These are phyloP conservation scores for Aspergillus ellipticus DNA, from an alignment of 495 filamentous ascomycete genomes.

Conservation along the genomic window DNA sequence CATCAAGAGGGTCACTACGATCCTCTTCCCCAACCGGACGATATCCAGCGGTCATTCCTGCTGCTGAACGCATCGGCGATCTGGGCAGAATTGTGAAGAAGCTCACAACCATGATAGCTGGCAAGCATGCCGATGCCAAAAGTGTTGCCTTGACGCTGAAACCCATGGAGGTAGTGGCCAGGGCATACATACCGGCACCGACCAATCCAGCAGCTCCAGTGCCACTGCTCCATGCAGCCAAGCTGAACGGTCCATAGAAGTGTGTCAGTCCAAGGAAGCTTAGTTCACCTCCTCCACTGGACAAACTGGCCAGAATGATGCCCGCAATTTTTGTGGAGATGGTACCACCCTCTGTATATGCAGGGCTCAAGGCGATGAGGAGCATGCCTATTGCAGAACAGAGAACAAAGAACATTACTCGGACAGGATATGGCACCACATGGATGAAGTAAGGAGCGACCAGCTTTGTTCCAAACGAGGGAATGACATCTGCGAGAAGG, in stretches of 20 bases:
- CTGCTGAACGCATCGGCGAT: conserved; percentile 45
- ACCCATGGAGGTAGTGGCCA: conserved; percentile 74
- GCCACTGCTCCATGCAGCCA: conserved; percentile 90
- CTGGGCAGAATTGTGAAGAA: conserved; percentile 79
- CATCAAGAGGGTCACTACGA: conserved; percentile 34
- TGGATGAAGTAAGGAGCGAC: conserved; percentile 92
- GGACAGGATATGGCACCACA: conserved; percentile 69
- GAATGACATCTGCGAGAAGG: conserved; percentile 87
- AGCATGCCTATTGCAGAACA: conserved; percentile 82
- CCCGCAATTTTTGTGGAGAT: conserved; percentile 75
- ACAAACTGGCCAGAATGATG: conserved; percentile 78
- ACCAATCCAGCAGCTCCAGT: conserved; percentile 87
- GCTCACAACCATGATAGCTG: conserved; percentile 74
- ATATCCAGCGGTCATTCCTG: conserved; percentile 22
- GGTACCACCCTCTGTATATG: conserved; percentile 51
- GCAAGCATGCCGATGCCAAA: conserved; percentile 71
- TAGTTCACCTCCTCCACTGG: conserved; percentile 80
- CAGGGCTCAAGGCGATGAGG: conserved; percentile 73
- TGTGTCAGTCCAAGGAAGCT: conserved; percentile 90
- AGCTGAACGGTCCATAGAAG: conserved; percentile 84
- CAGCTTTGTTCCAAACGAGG: conserved; percentile 84
- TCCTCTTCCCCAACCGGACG: conserved; percentile 37
- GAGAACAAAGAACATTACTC: conserved; percentile 67
- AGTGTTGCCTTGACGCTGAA: conserved; percentile 68
- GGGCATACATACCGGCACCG: conserved; percentile 81